These are phyloP conservation scores for Manihot esculenta DNA, from an alignment of 441 rosid species.

Conservation along the genomic window DNA sequence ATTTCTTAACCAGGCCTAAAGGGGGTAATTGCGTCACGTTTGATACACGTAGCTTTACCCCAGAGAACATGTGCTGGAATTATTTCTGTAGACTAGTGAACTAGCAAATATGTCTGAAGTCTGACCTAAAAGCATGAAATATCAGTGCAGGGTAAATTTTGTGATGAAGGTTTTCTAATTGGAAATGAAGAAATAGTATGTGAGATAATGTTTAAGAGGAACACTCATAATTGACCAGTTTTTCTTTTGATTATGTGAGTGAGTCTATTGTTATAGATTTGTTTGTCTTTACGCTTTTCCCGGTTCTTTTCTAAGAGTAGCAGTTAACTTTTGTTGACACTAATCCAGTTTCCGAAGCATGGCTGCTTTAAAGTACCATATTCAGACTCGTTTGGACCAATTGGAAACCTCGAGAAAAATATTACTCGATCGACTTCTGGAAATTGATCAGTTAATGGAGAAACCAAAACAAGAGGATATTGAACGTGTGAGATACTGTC, in stretches of 20 bases:
- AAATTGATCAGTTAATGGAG: constrained; percentile 81
- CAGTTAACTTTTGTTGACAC: constrained; percentile 23
- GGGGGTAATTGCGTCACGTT: too few species aligned
- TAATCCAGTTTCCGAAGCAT: constrained; percentile 68
- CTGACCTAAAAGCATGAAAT: background rate
- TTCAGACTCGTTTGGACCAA: constrained; percentile 77
- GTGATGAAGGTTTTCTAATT: background rate
- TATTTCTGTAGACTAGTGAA: too few species aligned
- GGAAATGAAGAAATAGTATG: background rate
- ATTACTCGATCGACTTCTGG: constrained; percentile 61
- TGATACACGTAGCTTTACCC: too few species aligned
- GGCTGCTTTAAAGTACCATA: constrained; percentile 73
- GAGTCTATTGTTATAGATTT: background rate
- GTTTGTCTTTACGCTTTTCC: background rate
- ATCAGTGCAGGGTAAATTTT: background rate
- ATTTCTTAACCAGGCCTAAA: too few species aligned
- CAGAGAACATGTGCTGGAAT: too few species aligned
- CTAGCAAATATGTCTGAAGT: background rate
- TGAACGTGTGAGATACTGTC: constrained; percentile 69
- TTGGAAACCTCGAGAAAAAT: constrained; percentile 68
- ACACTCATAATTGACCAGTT: background rate
- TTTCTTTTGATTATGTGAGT: background rate
- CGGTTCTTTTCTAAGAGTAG: constrained; percentile 12
- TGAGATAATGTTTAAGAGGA: too few species aligned
- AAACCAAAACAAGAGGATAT: constrained; percentile 82